These are phyloP conservation scores for Gamarada debralockiae DNA, from an alignment of 495 filamentous ascomycete genomes.

Conservation along the genomic window DNA sequence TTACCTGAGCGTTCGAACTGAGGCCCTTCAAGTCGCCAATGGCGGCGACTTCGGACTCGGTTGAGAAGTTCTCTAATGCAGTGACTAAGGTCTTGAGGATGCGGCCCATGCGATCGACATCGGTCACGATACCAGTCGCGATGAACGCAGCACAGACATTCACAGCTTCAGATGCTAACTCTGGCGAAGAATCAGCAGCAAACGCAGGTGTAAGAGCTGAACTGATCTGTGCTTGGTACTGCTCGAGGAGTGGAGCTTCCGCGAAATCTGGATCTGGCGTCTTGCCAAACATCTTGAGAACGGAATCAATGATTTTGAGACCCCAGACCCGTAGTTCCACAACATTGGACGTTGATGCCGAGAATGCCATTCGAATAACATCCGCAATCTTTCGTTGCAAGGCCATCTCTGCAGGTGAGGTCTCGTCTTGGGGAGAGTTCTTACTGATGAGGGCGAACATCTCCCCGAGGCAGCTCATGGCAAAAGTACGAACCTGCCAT, in stretches of 20 bases:
- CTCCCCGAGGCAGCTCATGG: slow-evolving; percentile 86
- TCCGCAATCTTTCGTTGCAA: slow-evolving; percentile 85
- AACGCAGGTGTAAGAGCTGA: slow-evolving; percentile 96
- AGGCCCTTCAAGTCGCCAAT: slow-evolving; percentile 93
- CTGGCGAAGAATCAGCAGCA: slow-evolving; percentile 90
- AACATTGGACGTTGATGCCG: slow-evolving; percentile 90
- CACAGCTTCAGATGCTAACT: slow-evolving; percentile 89
- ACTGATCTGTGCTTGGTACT: slow-evolving; percentile 97
- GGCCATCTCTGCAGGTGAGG: slow-evolving; percentile 64
- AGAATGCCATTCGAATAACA: slow-evolving; percentile 96
- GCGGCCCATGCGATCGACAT: slow-evolving; percentile 95
- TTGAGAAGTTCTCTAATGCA: slow-evolving; percentile 88
- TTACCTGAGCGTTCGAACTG: slow-evolving; percentile 93
- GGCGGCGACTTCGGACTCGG: slow-evolving; percentile 74
- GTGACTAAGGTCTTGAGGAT: slow-evolving; percentile 91
- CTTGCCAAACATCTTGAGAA: slow-evolving; percentile 94
- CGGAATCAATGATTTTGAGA: slow-evolving; percentile 86
- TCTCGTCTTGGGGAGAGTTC: slow-evolving; percentile 62
- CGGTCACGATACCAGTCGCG: slow-evolving; percentile 93
- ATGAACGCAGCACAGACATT: slow-evolving; percentile 98
- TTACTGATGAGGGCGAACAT: slow-evolving; percentile 72
- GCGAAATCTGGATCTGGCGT: slow-evolving; percentile 94
- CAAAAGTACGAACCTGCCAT: slow-evolving; percentile 96
- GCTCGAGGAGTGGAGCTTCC: slow-evolving; percentile 90
- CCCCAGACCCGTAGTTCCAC: slow-evolving; percentile 85